These are phyloP conservation scores for Ogataea minuta DNA, from an alignment of 805 yeast species.

Conservation along the genomic window DNA sequence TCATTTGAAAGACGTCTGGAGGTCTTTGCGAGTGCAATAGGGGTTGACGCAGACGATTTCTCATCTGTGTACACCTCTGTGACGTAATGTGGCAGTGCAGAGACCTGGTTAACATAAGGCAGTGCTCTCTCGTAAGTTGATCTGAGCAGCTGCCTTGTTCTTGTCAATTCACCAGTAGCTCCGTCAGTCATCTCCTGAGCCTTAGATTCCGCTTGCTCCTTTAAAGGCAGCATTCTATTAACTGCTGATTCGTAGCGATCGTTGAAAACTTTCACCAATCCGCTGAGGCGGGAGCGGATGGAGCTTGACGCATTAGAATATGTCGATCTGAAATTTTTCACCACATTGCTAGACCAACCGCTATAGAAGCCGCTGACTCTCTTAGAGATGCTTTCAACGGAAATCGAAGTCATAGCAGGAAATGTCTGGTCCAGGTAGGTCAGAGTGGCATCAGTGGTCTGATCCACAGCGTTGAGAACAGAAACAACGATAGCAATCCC, in stretches of 20 bases:
- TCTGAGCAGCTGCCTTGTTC: slow-evolving; percentile 25
- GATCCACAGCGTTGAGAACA: slow-evolving; percentile 26
- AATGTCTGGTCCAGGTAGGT: slow-evolving; percentile 29
- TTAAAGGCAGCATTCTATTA: slow-evolving; percentile 29
- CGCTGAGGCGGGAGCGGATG: slow-evolving; percentile 21
- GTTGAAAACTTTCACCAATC: slow-evolving; percentile 30
- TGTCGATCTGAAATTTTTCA: slow-evolving; percentile 15
- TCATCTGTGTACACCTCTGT: slow-evolving; percentile 32
- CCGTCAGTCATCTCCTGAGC: slow-evolving; percentile 9
- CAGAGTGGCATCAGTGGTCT: slow-evolving; percentile 22
- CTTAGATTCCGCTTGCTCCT: slow-evolving; percentile 12
- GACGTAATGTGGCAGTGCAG: slow-evolving; percentile 33
- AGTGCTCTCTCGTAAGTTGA: slow-evolving; percentile 30
- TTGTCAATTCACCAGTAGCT: slow-evolving; percentile 25
- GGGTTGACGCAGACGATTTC: slow-evolving; percentile 29
- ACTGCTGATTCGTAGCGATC: slow-evolving; percentile 31
- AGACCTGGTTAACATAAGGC: slow-evolving; percentile 29
- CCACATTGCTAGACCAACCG: slow-evolving; percentile 9
- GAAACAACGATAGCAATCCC: slow-evolving; percentile 21
- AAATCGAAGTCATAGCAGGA: slow-evolving; percentile 29
- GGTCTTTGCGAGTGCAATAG: slow-evolving; percentile 37
- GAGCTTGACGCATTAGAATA: slow-evolving; percentile 11
- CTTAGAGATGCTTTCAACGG: slow-evolving; percentile 18
- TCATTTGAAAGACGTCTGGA: slow-evolving; percentile 37
- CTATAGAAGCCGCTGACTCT: slow-evolving; percentile 10